Base-by-base conservation (phyloP, 2,329 filamentous ascomycete species). In the Drechmeria coniospora region DNA sequence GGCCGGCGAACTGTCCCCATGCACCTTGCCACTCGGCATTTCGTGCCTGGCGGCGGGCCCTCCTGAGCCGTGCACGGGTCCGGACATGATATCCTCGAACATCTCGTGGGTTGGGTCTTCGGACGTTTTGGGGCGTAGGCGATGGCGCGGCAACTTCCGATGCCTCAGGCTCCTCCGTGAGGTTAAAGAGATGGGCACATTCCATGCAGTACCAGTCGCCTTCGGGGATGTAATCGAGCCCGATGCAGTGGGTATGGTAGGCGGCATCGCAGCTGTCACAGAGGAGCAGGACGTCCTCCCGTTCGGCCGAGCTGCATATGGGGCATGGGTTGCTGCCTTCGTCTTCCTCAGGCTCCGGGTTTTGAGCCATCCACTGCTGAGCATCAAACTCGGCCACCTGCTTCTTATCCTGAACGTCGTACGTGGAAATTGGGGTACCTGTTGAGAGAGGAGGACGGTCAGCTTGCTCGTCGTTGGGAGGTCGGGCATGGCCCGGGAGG, bases 191-290 rank as follows among this genome's bases (percentile, higher is more conserved):
- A 35, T 68, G 64, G 35, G 62, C 51, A 53, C 90, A 98, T 42
- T 79, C 74, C 53, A 90, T 75, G 58, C 90, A 98, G 51, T 87
- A 93, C 86, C 87, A 98, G 38, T 75, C 63, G 16, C 79, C 80
- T 17, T 65, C 57, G 14, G 86, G 84, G 31, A 92, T 71, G 29
- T 64, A 58, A 34, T 86, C 76, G 27, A 93, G 66, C 19, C 81
- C 86, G 35, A 92, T 72, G 52, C 90, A 98, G 51, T 92, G 81
- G 26, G 84, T 84, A 52, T 98, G 90, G 44, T 87, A 93, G 23
- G 80, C 71, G 19, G 77, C 75, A 59, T 92, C 79, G 59, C 90
- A 98, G 45, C 74, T 77, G 51, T 94, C 84, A 56, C 90, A 98
- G 34, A 92, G 71, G 39, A 95, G 74, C 28, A 93, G 68, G 12